Conservation (phyloP, 176 grass and related monocot species). For the Pontederia crassipes region DNA sequence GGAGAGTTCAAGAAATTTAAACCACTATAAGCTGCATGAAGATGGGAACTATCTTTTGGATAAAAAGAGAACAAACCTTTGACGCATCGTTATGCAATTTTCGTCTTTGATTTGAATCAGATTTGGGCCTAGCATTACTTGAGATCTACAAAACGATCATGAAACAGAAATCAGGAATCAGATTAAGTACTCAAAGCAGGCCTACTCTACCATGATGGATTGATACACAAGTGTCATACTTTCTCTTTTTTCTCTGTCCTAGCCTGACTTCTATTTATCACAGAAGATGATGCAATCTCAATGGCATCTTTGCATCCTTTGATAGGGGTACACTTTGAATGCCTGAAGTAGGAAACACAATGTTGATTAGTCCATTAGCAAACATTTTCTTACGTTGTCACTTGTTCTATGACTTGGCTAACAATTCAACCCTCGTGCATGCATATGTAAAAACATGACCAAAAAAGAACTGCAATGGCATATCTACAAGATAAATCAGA, state of each 20-base stretch:
- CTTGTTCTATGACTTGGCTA: background rate
- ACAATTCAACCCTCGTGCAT: background rate
- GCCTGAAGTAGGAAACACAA: conserved; percentile 27
- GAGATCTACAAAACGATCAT: background rate
- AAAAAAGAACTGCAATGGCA: background rate
- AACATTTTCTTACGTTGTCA: background rate
- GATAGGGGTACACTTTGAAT: conserved; percentile 29
- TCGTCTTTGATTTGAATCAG: background rate
- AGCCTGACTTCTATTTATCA: conserved; percentile 19
- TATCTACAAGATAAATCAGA: background rate
- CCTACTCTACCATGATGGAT: background rate
- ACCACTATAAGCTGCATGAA: background rate
- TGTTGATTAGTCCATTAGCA: background rate
- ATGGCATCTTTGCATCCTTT: conserved; percentile 38
- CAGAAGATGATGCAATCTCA: conserved; percentile 6
- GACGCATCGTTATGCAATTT: background rate
- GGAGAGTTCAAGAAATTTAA: background rate
- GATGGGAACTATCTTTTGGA: no score
- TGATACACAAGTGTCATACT: background rate
- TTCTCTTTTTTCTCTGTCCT: conserved; percentile 28
- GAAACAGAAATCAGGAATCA: background rate
- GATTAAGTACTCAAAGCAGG: background rate
- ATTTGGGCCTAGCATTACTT: background rate
- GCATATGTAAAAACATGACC: conserved; percentile 2
- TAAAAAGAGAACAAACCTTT: background rate